phyloP scores from a whole-genome alignment of 495 filamentous ascomycete species.

The Chaetomium fimeti region DNA sequence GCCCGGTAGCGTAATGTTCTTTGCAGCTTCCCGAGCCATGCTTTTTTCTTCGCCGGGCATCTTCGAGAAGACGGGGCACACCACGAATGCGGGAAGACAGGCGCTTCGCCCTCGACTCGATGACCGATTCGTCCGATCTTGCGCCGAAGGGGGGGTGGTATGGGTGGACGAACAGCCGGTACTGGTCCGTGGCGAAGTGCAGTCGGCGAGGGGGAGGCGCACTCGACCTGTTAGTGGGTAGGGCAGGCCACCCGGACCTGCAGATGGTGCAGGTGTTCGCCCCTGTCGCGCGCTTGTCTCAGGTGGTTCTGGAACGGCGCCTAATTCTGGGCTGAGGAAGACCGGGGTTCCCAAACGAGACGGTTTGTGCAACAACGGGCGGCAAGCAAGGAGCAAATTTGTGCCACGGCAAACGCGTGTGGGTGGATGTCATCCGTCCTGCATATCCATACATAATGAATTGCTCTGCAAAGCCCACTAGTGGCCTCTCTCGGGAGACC shows the following conservation, averaged over 20 bases:
- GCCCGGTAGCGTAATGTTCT: neutral
- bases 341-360: neutral
- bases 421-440: no score
- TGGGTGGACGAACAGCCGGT: neutral
- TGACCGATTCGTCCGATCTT: conserved; percentile 28
- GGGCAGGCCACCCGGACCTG: no score
- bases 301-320: neutral
- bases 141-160: neutral
- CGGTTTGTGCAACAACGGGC: conserved; percentile 1
- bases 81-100: neutral
- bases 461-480: no score
- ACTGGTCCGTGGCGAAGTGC: conserved; percentile 4
- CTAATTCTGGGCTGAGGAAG: conserved; percentile 3
- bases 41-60: neutral
- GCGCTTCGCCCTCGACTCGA: conserved; percentile 24
- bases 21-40: neutral
- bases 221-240: neutral
- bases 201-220: neutral
- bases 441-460: no score
- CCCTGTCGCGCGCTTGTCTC: conserved; percentile 18
- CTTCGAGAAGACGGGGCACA: no score
- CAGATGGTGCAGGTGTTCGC: neutral
- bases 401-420: no score
- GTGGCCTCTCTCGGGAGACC: neutral
- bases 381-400: neutral